Evolutionary conservation across 1,284 basidiomycete genomes (phyloP).

Genomic region (Apiotrichum siamense): DNA sequence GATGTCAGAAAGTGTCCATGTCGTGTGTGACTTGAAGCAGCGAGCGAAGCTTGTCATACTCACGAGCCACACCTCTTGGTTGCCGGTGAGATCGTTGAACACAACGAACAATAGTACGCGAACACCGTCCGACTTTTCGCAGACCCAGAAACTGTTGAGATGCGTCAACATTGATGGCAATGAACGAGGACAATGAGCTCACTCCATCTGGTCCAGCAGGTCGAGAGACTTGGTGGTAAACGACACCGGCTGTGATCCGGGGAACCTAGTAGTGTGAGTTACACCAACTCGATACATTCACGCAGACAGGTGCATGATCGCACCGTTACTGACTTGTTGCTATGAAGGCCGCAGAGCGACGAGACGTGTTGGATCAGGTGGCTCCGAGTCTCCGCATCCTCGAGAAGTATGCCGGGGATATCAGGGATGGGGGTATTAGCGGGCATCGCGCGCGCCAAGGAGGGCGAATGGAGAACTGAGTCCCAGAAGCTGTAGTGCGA

Average conservation of each 20-base stretch:
- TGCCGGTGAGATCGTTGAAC: conserved; percentile 51
- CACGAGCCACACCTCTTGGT: conserved; percentile 76
- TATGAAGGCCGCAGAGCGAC: conserved; percentile 58
- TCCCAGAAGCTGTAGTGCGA: too few relatives aligned
- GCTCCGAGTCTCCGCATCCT: conserved; percentile 54
- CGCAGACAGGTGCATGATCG: not conserved
- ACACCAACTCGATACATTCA: too few relatives aligned
- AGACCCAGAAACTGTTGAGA: conserved; percentile 89
- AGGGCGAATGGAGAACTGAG: not conserved
- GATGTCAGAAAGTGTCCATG: not conserved
- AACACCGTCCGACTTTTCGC: conserved; percentile 98
- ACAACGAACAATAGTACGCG: conserved; percentile 82
- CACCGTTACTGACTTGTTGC: conserved; percentile 51
- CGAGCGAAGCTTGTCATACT: conserved; percentile 20
- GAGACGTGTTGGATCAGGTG: conserved; percentile 61
- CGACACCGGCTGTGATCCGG: conserved; percentile 88
- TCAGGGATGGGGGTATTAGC: conserved; percentile 34
- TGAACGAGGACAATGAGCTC: too few relatives aligned
- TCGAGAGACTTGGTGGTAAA: conserved; percentile 65
- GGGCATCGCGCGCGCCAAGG: conserved; percentile 21
- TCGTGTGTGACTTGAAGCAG: too few relatives aligned
- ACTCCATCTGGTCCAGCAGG: conserved; percentile 78
- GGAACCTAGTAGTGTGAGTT: conserved; percentile 59
- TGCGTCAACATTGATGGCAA: not conserved
- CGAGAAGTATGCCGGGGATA: conserved; percentile 38